phyloP scores from a whole-genome alignment of 2,329 filamentous ascomycete genomes.

The Sclerotinia trifoliorum region DNA sequence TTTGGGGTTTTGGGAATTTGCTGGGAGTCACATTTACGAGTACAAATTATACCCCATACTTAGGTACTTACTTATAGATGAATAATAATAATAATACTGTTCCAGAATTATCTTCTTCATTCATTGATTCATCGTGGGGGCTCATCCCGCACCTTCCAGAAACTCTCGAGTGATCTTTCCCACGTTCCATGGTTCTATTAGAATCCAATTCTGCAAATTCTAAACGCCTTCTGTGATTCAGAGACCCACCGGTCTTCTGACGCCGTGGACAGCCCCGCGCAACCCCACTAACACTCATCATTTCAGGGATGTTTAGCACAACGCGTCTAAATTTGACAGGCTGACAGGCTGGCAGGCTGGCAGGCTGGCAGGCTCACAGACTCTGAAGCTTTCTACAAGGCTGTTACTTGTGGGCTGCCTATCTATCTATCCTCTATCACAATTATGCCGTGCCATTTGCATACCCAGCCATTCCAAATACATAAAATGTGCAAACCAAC shows the following conservation, averaged over 20 bases:
- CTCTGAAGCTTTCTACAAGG: neutral
- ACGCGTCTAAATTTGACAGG: slow-evolving; percentile 20
- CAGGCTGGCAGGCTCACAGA: slow-evolving; percentile 17
- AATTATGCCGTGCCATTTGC: neutral
- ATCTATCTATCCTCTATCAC: neutral
- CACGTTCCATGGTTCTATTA: neutral
- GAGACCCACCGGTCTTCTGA: slow-evolving; percentile 14
- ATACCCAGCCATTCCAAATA: slow-evolving; percentile 5
- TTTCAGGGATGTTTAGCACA: slow-evolving; percentile 9
- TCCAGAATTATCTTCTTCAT: neutral
- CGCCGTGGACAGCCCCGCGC: slow-evolving; percentile 16
- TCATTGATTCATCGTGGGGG: neutral
- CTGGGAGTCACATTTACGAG: slow-evolving; percentile 8
- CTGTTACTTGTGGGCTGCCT: neutral
- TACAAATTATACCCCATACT: slow-evolving; percentile 13
- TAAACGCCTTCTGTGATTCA: slow-evolving; percentile 14
- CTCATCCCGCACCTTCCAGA: neutral
- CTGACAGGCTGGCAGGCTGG: slow-evolving; percentile 12
- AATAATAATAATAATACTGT: slow-evolving; percentile 4
- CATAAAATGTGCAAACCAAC: neutral
- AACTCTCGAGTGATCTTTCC: neutral
- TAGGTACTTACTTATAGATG: neutral
- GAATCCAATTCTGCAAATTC: neutral
- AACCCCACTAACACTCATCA: slow-evolving; percentile 15
- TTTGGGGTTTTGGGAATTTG: neutral